A percentile compares a stretch with the other conserved stretches of the same genome.
Evolutionary conservation across 1,139 yeast species (phyloP).

Genomic region (Candida tropicalis): DNA sequence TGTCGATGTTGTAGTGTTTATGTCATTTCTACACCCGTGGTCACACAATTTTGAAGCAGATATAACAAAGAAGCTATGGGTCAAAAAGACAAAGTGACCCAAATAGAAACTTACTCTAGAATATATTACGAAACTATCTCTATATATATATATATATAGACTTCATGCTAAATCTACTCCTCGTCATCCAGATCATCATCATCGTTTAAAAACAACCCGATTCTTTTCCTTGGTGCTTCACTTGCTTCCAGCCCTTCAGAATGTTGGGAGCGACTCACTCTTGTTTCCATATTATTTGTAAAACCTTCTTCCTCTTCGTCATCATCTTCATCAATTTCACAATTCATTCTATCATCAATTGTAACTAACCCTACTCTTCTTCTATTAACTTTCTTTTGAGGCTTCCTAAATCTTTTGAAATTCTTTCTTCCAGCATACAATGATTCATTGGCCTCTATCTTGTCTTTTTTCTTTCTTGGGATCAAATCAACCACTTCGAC

Average conservation of each 20-base stretch:
- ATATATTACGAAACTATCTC: no score
- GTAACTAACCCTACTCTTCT: constrained; percentile 3
- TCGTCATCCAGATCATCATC: constrained; percentile 5
- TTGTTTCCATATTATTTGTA: background rate
- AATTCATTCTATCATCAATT: background rate
- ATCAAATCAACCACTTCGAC: constrained; percentile 34
- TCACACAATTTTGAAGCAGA: no score
- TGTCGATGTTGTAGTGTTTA: no score
- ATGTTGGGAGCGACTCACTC: background rate
- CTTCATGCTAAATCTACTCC: background rate
- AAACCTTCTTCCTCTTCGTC: constrained; percentile 2
- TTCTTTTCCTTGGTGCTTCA: background rate
- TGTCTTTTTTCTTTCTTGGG: constrained; percentile 19
- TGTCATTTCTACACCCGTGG: no score
- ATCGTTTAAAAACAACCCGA: constrained; percentile 2
- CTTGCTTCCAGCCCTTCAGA: background rate
- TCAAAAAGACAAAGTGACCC: no score
- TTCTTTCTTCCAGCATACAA: constrained; percentile 32
- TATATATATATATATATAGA: background rate
- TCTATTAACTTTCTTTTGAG: background rate
- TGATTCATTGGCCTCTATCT: constrained; percentile 1
- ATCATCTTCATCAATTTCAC: background rate
- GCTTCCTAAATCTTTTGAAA: constrained; percentile 40
- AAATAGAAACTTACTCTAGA: no score
- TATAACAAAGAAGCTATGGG: no score